A percentile compares a stretch with the other conserved stretches of the same genome.
Conservation (phyloP, 148 eudicot genomes). For the Dysphania ambrosioides region DNA sequence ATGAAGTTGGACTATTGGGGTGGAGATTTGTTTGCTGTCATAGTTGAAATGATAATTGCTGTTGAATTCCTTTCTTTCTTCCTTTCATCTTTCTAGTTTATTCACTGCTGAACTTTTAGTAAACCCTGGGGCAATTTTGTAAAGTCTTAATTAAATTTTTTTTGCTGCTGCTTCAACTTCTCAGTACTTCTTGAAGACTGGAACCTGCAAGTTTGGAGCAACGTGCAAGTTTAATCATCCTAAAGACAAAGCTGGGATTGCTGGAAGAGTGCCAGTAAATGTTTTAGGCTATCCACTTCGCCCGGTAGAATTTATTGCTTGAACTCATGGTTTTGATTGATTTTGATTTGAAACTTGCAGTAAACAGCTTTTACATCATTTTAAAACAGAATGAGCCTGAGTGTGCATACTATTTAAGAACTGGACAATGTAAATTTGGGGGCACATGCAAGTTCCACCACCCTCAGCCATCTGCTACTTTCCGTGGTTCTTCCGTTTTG, state of each 20-base stretch:
- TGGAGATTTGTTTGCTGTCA: neutral
- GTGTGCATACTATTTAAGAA: constrained; percentile 88
- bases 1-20: neutral
- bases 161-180: neutral
- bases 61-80: neutral
- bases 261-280: constrained; percentile 79
- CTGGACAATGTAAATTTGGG: constrained; percentile 95
- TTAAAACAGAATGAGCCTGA: constrained; percentile 61
- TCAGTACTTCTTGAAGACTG: constrained; percentile 93
- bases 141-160: neutral
- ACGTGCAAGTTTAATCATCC: constrained; percentile 99
- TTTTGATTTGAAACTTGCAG: neutral
- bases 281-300: constrained; percentile 95
- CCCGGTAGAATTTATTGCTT: constrained; percentile 44
- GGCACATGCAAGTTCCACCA: constrained; percentile 92
- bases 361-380: neutral
- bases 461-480: constrained; percentile 84
- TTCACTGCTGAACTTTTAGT: neutral
- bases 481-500: constrained; percentile 80
- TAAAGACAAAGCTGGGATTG: constrained; percentile 85
- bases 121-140: no score
- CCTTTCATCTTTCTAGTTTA: neutral
- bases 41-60: neutral
- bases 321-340: neutral
- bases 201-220: constrained; percentile 91